Base-by-base conservation (phyloP, 495 filamentous ascomycete genomes). In the Poronia punctata region DNA sequence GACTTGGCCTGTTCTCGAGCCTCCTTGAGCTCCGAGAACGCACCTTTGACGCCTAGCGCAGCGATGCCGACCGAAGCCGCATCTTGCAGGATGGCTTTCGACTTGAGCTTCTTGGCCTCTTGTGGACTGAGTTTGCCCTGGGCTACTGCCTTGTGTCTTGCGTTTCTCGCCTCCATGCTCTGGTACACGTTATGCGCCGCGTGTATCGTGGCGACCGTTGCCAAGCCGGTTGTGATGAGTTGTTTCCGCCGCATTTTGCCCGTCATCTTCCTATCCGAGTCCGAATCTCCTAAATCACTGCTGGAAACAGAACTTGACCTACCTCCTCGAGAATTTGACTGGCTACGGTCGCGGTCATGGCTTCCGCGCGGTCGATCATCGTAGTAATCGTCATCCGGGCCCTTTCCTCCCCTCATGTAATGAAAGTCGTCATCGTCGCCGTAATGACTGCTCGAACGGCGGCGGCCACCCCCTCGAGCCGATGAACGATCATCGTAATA, bases 191-290 rank as follows among this genome's bases (percentile, higher is more conserved):
- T 79, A 58, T 93, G 82, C 6, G 82, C 86, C 32, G 87, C 86
- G 63, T 93, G 88, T 46, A 94, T 87, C 25, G 88, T 92, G 40
- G 88, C 88, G 43, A 93, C 82, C 37, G 82, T 82, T 22, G 88
- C 88, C 49, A 95, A 62, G 28, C 88, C 86, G 32, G 85, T 79
- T 33, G 87, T 88, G 45, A 94, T 51, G 54, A 89, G 60, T 72
- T 88, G 82, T 62, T 93, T 90, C 62, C 82, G 79, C 70, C 78
- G 78, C 73, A 90, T 75, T 60, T 88, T 86, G 65, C 80, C 88
- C 17, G 72, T 70, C 45, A 74, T 67, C 52, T 80, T 75, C 53
- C 82, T 79, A 58, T 94, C 84, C 52, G 87, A 84, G 50, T 82
- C 80, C 61, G 82, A 87, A 56, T 79, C 77, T 46, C 80, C 82